Percentiles rank a stretch among this genome's conserved stretches.
These are phyloP conservation scores for Paxillus involutus DNA, from an alignment of 768 basidiomycete genomes.

Conservation along the genomic window DNA sequence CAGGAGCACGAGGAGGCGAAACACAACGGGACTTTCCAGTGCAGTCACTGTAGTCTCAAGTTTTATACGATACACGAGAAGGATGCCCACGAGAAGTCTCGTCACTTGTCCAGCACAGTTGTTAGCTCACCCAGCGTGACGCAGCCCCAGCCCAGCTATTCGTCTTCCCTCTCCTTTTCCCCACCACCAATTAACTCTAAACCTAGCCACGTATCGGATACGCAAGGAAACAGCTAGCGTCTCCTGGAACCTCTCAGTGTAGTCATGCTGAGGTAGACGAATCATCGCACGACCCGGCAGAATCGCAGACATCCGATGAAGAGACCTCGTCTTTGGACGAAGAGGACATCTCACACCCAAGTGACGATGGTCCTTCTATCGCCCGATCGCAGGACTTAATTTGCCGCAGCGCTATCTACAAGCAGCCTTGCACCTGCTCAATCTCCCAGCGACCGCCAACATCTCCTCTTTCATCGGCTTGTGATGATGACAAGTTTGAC, in stretches of 20 bases:
- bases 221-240: not conserved
- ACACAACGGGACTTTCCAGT: not conserved
- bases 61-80: too few relatives aligned
- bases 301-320: not conserved
- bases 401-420: not conserved
- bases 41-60: slow-evolving; percentile 15
- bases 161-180: not conserved
- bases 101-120: not conserved
- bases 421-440: slow-evolving; percentile 1
- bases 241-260: not conserved
- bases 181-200: not conserved
- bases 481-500: not conserved
- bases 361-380: not conserved
- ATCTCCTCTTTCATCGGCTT: not conserved
- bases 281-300: too few relatives aligned
- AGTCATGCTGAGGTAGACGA: too few relatives aligned
- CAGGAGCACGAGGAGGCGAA: not conserved
- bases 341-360: too few relatives aligned
- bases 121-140: too few relatives aligned
- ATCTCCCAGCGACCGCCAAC: slow-evolving; percentile 3
- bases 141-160: not conserved
- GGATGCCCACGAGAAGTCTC: slow-evolving; percentile 8
- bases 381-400: not conserved
- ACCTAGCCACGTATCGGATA: too few relatives aligned
- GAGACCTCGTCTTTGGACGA: too few relatives aligned